These are phyloP conservation scores for Nemania abortiva DNA, from an alignment of 2,329 filamentous ascomycete species.

Conservation along the genomic window DNA sequence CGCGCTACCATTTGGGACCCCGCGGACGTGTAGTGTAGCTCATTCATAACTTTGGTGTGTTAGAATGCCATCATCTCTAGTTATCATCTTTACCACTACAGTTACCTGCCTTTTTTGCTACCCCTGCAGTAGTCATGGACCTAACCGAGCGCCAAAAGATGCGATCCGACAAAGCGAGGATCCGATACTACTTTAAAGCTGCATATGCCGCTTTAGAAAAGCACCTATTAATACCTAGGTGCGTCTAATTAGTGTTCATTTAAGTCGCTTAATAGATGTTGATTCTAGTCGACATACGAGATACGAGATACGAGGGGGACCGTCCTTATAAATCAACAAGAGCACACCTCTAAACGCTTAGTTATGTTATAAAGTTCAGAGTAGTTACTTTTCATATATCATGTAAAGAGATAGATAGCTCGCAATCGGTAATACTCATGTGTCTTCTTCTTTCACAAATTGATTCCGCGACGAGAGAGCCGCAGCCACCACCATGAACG, in stretches of 20 bases:
- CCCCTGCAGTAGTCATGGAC: constrained; percentile 20
- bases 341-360: constrained; percentile 15
- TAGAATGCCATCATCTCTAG: constrained; percentile 17
- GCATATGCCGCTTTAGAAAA: neutral
- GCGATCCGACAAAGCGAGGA: constrained; percentile 20
- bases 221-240: neutral
- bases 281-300: constrained; percentile 3
- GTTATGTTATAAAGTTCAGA: constrained; percentile 21
- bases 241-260: constrained; percentile 4
- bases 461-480: constrained; percentile 23
- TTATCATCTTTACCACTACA: constrained; percentile 1
- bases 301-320: constrained; percentile 13
- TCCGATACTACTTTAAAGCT: constrained; percentile 13
- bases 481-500: constrained; percentile 17
- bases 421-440: constrained; percentile 17
- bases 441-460: constrained; percentile 18
- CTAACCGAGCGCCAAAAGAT: constrained; percentile 19
- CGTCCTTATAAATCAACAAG: constrained; percentile 18
- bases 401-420: constrained; percentile 16
- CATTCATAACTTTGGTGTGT: constrained; percentile 7
- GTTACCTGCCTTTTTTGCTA: constrained; percentile 22
- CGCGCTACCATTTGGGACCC: constrained; percentile 11
- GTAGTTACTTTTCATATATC: constrained; percentile 23
- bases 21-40: constrained; percentile 9
- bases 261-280: neutral